Base-by-base conservation (phyloP, 108 stramenopile genomes). In the Skeletonema menzelii region DNA sequence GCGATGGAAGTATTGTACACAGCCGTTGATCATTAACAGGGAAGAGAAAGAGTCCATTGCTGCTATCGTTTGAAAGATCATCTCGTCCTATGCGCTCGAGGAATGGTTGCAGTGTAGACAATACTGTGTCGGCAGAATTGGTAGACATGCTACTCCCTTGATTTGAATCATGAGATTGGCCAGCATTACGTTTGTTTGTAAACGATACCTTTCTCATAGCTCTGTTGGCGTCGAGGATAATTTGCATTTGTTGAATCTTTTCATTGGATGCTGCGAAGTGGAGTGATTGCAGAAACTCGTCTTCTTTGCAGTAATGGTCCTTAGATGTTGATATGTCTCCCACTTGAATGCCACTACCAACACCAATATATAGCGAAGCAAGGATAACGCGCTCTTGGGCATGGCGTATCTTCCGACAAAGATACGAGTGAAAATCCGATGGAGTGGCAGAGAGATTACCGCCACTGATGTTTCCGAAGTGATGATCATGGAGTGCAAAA, bases 281-380 rank as follows among this genome's bases (percentile, higher is more conserved):
- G 4, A 89, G 47, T 20, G 90, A 90, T 11, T 90, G 58, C 30
- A 94, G 56, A 6, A 91, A 68, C 63, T 91, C 86, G 65, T 75
- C 72, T 31, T 73, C 77, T 57, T 56, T 63, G 4, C 49, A 22
- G 22, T n/a, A n/a, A n/a, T 22, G 22, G 8, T 20, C 13, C 0
- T 8, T n/a, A 7, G 19, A 27, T 63, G 64, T 3, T 28, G 19
- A 47, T 31, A 4, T 3, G 42, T 56, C 12, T 5, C 38, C 6
- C 10, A 42, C 26, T 2, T 30, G 14, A 26, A 8, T 26, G 10
- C 58, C 31, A 65, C 75, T 62, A 59, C 89, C 94, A 20, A 91
- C 85, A 1, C 94, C 94, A 37, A 92, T 70, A 66, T 95, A 95
- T 4, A 95, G 83, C 11, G 94, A 91, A 27, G 90, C 90, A 61